Evolutionary conservation across 192 early-diverging fungal species (phyloP).

Genomic region (Endogone sp.): DNA sequence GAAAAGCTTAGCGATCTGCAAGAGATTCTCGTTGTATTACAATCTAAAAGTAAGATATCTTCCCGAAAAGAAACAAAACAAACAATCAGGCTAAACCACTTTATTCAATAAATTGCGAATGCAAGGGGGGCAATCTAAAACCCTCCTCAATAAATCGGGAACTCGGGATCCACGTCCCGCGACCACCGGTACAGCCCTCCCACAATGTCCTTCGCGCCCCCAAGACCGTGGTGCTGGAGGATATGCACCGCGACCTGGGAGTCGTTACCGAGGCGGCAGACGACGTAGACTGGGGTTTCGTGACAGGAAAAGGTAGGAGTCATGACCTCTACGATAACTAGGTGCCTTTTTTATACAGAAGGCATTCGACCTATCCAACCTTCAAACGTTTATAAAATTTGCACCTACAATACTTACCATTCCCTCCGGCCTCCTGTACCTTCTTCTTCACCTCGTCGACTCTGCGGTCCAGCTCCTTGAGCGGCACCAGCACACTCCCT

Average conservation of each 20-base stretch:
- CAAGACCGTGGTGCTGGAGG: slow-evolving; percentile 64
- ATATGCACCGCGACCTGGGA: slow-evolving; percentile 82
- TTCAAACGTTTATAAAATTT: not conserved
- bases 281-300: slow-evolving; percentile 64
- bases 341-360: not conserved
- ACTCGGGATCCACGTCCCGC: slow-evolving; percentile 63
- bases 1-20: too few relatives aligned
- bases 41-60: too few relatives aligned
- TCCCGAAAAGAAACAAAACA: too few relatives aligned
- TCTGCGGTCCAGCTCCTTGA: slow-evolving; percentile 39
- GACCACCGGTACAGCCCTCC: slow-evolving; percentile 83
- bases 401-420: slow-evolving; percentile 13
- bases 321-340: not conserved
- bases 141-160: slow-evolving; percentile 84
- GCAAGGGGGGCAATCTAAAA: too few relatives aligned
- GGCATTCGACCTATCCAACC: not conserved
- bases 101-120: too few relatives aligned
- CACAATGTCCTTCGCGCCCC: slow-evolving; percentile 69
- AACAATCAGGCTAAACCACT: too few relatives aligned
- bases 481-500: slow-evolving; percentile 46
- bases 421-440: slow-evolving; percentile 5
- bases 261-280: slow-evolving; percentile 90
- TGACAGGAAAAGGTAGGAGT: not conserved
- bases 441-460: slow-evolving; percentile 36
- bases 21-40: too few relatives aligned